Base-by-base conservation (phyloP, 345 rosid species). In the Pelargonium nanum region DNA sequence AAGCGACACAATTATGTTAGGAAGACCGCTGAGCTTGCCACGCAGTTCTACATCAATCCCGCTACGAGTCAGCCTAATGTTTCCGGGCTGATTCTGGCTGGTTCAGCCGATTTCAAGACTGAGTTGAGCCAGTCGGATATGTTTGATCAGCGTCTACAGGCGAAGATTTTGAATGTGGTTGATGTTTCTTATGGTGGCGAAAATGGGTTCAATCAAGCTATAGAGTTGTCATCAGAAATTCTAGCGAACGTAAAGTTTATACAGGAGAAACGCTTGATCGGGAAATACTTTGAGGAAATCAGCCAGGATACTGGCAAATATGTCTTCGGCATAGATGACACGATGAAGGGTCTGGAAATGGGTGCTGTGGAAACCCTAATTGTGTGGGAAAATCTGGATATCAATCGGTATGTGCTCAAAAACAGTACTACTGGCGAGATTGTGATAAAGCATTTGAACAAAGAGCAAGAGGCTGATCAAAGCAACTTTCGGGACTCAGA, bases 181-280 rank as follows among this genome's bases (percentile, higher is more conserved):
- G 32, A 28, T 28, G 32, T 28, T 28, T 28, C 45, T 71, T n/a
- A n/a, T n/a, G n/a, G n/a, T n/a, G n/a, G n/a, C n/a, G n/a, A n/a
- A n/a, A n/a, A n/a, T n/a, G n/a, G 75, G 54, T 77, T 77, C 60
- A 64, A 72, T 50, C 72, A 70, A 59, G 80, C 75, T 28, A 70
- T 70, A 10, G 73, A 70, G 61, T 63, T 70, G 53, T 68, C 78
- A 9, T 61, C 71, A n/a, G 78, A 74, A 24, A 63, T 70, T 48
- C 54, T 74, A 19, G 65, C 78, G 0, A 65, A 71, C 44, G 74
- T 63, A 19, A 77, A 71, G 61, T 54, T 74, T 44, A 52, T 68
- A 21, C 70, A 71, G 44, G 76, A 74, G 56, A 68, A 71, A 69
- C 74, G 68, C 16, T 65, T 77, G 67, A 57, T 74, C 22, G 74